These are phyloP conservation scores for Camillea tinctor DNA, from an alignment of 2,329 filamentous ascomycete genomes.

Conservation along the genomic window DNA sequence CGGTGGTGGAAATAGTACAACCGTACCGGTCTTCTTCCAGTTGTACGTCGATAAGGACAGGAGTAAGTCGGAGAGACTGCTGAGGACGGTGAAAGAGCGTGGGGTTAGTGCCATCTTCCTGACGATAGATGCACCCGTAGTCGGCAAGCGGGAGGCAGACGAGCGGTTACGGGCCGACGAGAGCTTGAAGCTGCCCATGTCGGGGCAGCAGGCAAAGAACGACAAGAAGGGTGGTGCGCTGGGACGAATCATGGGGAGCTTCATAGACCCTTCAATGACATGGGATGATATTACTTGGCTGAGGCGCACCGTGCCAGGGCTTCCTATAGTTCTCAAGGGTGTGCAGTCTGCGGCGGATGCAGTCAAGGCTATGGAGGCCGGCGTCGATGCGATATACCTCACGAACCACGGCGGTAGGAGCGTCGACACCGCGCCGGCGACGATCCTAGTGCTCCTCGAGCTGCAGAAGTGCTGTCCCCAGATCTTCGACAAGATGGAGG, in stretches of 20 bases:
- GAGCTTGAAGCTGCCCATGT: slow-evolving; percentile 47
- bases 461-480: slow-evolving; percentile 60
- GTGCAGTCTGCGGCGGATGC: slow-evolving; percentile 69
- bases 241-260: slow-evolving; percentile 53
- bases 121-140: slow-evolving; percentile 57
- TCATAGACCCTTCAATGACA: slow-evolving; percentile 55
- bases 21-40: slow-evolving; percentile 48
- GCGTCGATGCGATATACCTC: slow-evolving; percentile 66
- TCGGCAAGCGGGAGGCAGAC: slow-evolving; percentile 53
- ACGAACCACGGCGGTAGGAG: slow-evolving; percentile 68
- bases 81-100: slow-evolving; percentile 44
- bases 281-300: slow-evolving; percentile 69
- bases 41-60: slow-evolving; percentile 61
- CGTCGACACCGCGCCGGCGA: slow-evolving; percentile 50
- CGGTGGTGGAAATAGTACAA: slow-evolving; percentile 1
- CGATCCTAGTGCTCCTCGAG: slow-evolving; percentile 61
- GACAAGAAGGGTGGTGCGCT: slow-evolving; percentile 55
- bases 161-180: slow-evolving; percentile 48
- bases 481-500: slow-evolving; percentile 58
- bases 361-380: slow-evolving; percentile 54
- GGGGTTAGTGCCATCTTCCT: slow-evolving; percentile 55
- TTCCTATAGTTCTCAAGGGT: slow-evolving; percentile 65
- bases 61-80: slow-evolving; percentile 47
- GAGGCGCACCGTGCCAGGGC: slow-evolving; percentile 51
- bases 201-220: slow-evolving; percentile 47